Evolutionary conservation across 805 yeast genomes (phyloP).

Genomic region (Candida yuanshanica): DNA sequence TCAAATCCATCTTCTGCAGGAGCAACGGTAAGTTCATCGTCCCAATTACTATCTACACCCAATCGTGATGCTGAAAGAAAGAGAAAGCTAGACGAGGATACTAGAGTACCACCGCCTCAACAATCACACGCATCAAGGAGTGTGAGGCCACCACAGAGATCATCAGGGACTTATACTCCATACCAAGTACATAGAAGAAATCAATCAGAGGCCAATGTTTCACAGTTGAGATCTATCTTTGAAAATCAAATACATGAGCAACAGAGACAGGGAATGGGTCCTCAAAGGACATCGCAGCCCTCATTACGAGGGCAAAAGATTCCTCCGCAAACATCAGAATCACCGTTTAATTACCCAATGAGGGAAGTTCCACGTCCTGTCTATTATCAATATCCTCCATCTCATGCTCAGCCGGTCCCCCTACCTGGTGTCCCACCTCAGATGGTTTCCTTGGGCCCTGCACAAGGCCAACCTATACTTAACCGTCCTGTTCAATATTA

Average conservation of each 20-base stretch:
- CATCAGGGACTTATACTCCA: neutral
- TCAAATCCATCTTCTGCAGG: constrained; percentile 4
- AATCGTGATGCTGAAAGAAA: constrained; percentile 5
- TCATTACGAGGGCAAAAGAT: too few relatives aligned
- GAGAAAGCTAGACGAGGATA: constrained; percentile 4
- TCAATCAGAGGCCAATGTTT: constrained; percentile 25
- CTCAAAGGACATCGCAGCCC: constrained; percentile 1
- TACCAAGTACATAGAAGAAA: constrained; percentile 19
- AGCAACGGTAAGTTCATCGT: constrained; percentile 5
- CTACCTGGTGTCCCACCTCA: too few relatives aligned
- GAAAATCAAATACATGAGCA: constrained; percentile 8
- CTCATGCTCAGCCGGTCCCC: neutral
- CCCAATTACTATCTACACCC: constrained; percentile 2
- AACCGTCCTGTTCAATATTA: constrained; percentile 3
- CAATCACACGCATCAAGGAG: neutral
- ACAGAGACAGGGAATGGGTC: constrained; percentile 3
- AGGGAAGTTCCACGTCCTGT: constrained; percentile 1
- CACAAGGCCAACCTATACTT: too few relatives aligned
- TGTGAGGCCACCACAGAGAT: neutral
- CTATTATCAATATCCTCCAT: constrained; percentile 6
- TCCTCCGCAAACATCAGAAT: constrained; percentile 1
- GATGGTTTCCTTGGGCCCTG: too few relatives aligned
- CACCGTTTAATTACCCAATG: neutral
- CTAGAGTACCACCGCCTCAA: neutral
- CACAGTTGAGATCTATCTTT: constrained; percentile 20